Percentiles rank a stretch among this genome's conserved stretches.
Conservation (phyloP, 2,329 filamentous ascomycete genomes). For the Exophiala calicioides region DNA sequence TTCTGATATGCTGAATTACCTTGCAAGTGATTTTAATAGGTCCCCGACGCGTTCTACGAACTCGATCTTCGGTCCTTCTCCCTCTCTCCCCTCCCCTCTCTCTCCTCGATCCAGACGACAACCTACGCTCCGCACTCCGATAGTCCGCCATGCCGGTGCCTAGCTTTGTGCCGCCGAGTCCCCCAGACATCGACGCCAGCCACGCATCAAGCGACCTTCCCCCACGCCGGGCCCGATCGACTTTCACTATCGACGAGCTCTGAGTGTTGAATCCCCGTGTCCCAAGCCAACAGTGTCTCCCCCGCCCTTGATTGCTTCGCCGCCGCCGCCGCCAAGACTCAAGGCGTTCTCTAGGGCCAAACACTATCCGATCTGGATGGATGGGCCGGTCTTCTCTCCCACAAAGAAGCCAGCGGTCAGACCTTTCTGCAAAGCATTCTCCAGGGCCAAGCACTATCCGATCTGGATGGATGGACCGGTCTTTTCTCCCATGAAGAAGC, state of each 20-base stretch:
- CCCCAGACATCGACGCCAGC: slow-evolving; percentile 3
- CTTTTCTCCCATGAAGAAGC: background rate
- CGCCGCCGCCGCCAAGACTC: slow-evolving; percentile 2
- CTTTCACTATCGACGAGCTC: slow-evolving; percentile 12
- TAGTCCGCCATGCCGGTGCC: slow-evolving; percentile 4
- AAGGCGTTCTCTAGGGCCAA: slow-evolving; percentile 1
- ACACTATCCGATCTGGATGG: background rate
- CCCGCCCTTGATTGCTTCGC: slow-evolving; percentile 1
- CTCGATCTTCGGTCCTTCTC: slow-evolving; percentile 8
- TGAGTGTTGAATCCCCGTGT: slow-evolving; percentile 3
- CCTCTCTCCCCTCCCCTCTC: background rate
- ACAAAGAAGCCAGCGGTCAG: background rate
- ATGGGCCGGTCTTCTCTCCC: background rate
- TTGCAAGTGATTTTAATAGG: slow-evolving; percentile 10
- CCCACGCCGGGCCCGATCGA: background rate
- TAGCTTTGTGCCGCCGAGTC: slow-evolving; percentile 8
- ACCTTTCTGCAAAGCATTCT: slow-evolving; percentile 3
- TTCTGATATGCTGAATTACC: slow-evolving; percentile 7
- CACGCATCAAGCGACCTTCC: slow-evolving; percentile 1
- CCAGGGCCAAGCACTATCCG: background rate
- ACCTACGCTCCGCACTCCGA: background rate
- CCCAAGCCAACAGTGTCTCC: slow-evolving; percentile 5
- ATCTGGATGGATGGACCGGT: background rate
- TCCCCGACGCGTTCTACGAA: slow-evolving; percentile 5
- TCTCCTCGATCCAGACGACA: slow-evolving; percentile 1